Evolutionary conservation across 768 basidiomycete genomes (phyloP).

Genomic region (Lactarius indigo): DNA sequence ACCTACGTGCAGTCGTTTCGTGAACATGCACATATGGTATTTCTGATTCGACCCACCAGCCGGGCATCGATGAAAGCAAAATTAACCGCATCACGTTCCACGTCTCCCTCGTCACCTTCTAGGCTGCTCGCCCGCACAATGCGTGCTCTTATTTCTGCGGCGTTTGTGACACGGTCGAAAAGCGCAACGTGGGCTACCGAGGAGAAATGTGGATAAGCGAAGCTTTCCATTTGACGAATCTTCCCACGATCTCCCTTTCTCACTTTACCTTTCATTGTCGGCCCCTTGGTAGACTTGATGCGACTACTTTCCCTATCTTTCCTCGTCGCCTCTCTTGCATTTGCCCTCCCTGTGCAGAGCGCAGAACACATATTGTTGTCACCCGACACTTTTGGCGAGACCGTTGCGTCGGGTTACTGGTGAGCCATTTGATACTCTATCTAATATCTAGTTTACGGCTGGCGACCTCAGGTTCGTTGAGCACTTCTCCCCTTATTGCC

Average conservation of each 20-base stretch:
- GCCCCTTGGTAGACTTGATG: conserved; percentile 2
- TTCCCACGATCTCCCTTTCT: conserved; percentile 18
- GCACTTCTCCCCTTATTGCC: conserved; percentile 83
- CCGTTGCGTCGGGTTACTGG: conserved; percentile 60
- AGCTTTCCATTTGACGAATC: conserved; percentile 46
- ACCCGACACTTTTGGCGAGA: conserved; percentile 54
- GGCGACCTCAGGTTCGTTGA: conserved; percentile 61
- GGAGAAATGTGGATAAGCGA: conserved; percentile 51
- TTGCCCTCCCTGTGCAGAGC: conserved; percentile 28
- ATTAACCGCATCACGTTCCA: conserved; percentile 73
- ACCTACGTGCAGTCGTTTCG: conserved; percentile 47
- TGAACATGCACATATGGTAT: neutral
- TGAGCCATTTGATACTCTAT: conserved; percentile 29
- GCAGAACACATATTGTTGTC: conserved; percentile 40
- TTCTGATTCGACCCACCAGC: conserved; percentile 45
- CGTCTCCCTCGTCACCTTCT: conserved; percentile 56
- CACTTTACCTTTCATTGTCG: neutral
- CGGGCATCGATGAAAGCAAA: conserved; percentile 88
- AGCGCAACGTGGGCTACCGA: conserved; percentile 57
- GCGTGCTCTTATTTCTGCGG: conserved; percentile 53
- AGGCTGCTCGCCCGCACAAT: conserved; percentile 69
- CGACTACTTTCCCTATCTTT: conserved; percentile 17
- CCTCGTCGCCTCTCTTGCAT: conserved; percentile 22
- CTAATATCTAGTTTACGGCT: neutral
- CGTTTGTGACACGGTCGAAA: conserved; percentile 64